Base-by-base conservation (phyloP, 805 yeast genomes). In the Torulaspora quercuum region DNA sequence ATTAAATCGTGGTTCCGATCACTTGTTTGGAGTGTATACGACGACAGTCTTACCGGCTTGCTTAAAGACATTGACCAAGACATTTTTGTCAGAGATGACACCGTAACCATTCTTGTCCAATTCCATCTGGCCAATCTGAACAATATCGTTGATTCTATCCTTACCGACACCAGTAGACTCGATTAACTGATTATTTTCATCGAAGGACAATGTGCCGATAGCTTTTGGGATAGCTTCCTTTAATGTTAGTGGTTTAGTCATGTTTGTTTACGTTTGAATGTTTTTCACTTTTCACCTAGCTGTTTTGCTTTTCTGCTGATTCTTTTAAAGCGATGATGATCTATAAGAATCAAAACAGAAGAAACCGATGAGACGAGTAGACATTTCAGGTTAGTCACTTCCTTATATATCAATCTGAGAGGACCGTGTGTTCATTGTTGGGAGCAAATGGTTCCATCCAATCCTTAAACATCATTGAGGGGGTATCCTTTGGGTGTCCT, bases 131-230 rank as follows among this genome's bases (percentile, higher is more conserved):
- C 49, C 42, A 10, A 61, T 36, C 8, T 48, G 45, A 4, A 38
- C 41, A 15, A 59, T 49, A 25, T 59, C 63, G 14, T 38, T 45
- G 14, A 47, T 31, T 22, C 60, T 46, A 7, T 48, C 48, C 20
- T 53, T 48, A 2, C 62, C 64, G 8, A 59, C 41, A 3, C 64
- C 65, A 3, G 57, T 49, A 3, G 49, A 50, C 29, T 56, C 53
- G 10, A 61, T 48, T 11, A 61, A 36, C 28, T 59, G 57, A 19
- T 50, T 49, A 33, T 57, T 52, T 18, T 50, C 50, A 37, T 61
- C 65, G 36, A 59, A 59, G 3, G 56, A 44, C 23, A 61, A 31
- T 16, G 57, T 50, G 2, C 65, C 65, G 7, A 53, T 42, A 3
- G 53, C 52, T 17, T 52, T 45, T 7, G 60, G 56, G 36, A 42